Evolutionary conservation across 768 basidiomycete genomes (phyloP).

Genomic region (Gloeopeniophorella convolvens): DNA sequence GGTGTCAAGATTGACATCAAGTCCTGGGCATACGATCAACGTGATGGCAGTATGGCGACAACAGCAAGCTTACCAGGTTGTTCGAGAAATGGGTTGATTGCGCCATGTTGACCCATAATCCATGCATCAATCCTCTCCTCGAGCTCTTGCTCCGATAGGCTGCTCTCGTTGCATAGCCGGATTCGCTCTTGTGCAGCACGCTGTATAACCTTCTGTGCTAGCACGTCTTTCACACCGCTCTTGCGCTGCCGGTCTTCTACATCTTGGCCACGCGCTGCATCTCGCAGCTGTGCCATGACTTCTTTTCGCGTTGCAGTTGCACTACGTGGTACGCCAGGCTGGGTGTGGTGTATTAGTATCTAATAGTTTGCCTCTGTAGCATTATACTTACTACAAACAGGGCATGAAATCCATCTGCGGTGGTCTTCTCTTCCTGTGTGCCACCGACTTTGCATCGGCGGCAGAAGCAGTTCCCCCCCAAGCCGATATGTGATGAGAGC

Average conservation of each 20-base stretch:
- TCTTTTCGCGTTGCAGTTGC: background rate
- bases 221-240: slow-evolving; percentile 22
- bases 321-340: slow-evolving; percentile 2
- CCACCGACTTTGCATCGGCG: slow-evolving; percentile 36
- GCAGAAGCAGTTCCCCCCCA: slow-evolving; percentile 34
- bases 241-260: slow-evolving; percentile 15
- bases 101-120: too few relatives aligned
- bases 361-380: too few relatives aligned
- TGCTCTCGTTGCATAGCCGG: too few relatives aligned
- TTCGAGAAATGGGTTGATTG: too few relatives aligned
- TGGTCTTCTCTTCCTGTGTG: slow-evolving; percentile 27
- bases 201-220: slow-evolving; percentile 15
- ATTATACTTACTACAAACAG: slow-evolving; percentile 14
- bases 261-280: slow-evolving; percentile 14
- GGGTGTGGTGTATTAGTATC: background rate
- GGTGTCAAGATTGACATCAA: slow-evolving; percentile 24
- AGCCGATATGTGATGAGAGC: too few relatives aligned
- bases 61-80: too few relatives aligned
- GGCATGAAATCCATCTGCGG: slow-evolving; percentile 30
- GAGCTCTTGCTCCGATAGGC: too few relatives aligned
- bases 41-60: too few relatives aligned
- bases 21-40: slow-evolving; percentile 5
- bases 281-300: background rate
- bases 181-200: too few relatives aligned
- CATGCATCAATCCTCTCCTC: too few relatives aligned